These are phyloP conservation scores for Trametes punicea DNA, from an alignment of 768 basidiomycete species.

Conservation along the genomic window DNA sequence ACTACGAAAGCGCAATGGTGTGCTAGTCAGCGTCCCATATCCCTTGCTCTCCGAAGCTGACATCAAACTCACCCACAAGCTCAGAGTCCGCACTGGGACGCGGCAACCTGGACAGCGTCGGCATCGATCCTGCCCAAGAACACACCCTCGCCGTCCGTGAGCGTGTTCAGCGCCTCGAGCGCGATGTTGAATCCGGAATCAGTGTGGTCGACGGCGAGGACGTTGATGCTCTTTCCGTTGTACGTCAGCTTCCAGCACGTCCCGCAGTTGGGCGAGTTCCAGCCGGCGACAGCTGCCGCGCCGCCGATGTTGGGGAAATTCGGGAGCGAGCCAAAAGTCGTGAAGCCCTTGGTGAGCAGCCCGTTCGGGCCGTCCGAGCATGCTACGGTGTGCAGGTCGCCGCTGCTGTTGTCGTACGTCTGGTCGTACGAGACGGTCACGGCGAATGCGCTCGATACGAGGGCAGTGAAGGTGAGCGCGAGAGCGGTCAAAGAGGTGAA, in stretches of 20 bases:
- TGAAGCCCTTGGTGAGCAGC: constrained; percentile 32
- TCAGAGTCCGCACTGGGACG: constrained; percentile 50
- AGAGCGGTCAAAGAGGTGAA: constrained; percentile 21
- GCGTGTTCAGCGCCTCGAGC: constrained; percentile 32
- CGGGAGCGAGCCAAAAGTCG: constrained; percentile 37
- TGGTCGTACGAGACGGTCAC: constrained; percentile 37
- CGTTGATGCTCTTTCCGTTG: constrained; percentile 27
- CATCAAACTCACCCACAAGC: not conserved
- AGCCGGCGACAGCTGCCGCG: constrained; percentile 30
- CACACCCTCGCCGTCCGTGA: constrained; percentile 41
- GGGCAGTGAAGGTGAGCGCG: constrained; percentile 17
- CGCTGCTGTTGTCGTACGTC: constrained; percentile 32
- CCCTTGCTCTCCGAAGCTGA: not conserved
- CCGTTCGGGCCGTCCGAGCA: constrained; percentile 41
- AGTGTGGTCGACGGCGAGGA: constrained; percentile 32
- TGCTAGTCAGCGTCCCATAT: not conserved
- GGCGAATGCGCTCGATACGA: constrained; percentile 14
- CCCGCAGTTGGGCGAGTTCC: constrained; percentile 32
- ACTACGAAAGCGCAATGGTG: not conserved
- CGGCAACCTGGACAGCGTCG: constrained; percentile 38
- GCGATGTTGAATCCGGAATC: constrained; percentile 36
- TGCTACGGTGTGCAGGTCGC: constrained; percentile 31
- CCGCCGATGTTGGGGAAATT: constrained; percentile 39
- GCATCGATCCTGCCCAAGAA: constrained; percentile 48
- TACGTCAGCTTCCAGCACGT: constrained; percentile 34